These are phyloP conservation scores for Rachicladosporium sp. DNA, from an alignment of 2,329 filamentous ascomycete species.

Conservation along the genomic window DNA sequence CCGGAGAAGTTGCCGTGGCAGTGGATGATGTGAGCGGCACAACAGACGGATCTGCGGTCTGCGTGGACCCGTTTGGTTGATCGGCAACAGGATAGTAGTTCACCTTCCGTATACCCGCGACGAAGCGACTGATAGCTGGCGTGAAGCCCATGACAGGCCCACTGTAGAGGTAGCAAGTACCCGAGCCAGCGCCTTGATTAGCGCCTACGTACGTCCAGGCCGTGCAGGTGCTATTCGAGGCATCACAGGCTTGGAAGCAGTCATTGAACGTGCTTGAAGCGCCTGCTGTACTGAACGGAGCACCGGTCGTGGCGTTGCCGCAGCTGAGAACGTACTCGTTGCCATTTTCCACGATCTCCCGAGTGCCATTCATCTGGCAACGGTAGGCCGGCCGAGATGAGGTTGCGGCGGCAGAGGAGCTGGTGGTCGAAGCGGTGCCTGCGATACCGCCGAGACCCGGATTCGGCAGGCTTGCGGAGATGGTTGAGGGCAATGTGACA, in stretches of 20 bases:
- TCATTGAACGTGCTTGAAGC: constrained; percentile 12
- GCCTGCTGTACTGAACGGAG: constrained; percentile 5
- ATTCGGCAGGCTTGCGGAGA: too few relatives aligned
- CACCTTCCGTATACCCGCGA: constrained; percentile 11
- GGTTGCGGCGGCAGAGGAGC: too few relatives aligned
- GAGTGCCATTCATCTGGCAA: too few relatives aligned
- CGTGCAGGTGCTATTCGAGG: constrained; percentile 11
- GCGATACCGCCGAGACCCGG: too few relatives aligned
- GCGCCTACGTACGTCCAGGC: constrained; percentile 12
- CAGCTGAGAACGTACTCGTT: constrained; percentile 12
- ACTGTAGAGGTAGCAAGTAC: constrained; percentile 14
- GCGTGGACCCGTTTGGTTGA: too few relatives aligned
- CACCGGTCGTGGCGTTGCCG: constrained; percentile 8
- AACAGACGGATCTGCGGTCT: too few relatives aligned
- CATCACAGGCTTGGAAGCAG: constrained; percentile 13
- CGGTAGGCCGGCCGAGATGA: too few relatives aligned
- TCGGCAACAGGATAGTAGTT: constrained; percentile 8
- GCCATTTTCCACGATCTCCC: constrained; percentile 10
- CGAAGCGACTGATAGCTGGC: constrained; percentile 1
- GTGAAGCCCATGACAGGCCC: constrained; percentile 9
- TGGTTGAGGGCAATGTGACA: too few relatives aligned
- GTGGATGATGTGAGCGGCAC: too few relatives aligned
- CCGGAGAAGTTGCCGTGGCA: too few relatives aligned
- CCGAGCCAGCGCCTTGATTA: constrained; percentile 8
- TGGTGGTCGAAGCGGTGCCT: too few relatives aligned